Conservation (phyloP, 768 basidiomycete species). For the Calocybe cyanea region DNA sequence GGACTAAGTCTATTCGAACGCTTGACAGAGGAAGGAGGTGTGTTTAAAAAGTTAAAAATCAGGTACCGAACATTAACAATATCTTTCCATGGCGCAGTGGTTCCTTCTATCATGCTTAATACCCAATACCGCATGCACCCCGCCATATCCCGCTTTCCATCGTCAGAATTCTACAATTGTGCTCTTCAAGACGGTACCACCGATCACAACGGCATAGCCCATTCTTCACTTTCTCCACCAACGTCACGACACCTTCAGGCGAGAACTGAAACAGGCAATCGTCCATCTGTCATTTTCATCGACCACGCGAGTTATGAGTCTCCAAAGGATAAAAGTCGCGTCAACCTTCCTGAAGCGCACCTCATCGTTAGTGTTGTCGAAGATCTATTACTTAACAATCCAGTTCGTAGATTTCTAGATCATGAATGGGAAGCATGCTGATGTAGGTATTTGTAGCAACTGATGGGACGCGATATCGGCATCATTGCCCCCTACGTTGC, state of each 20-base stretch:
- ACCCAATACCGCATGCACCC: slow-evolving; percentile 98
- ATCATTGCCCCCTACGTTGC: slow-evolving; percentile 91
- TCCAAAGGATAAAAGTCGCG: slow-evolving; percentile 63
- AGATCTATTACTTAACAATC: slow-evolving; percentile 74
- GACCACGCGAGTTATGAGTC: slow-evolving; percentile 75
- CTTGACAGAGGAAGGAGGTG: slow-evolving; percentile 78
- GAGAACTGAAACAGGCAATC: slow-evolving; percentile 34
- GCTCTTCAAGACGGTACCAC: slow-evolving; percentile 75
- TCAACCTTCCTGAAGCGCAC: slow-evolving; percentile 74
- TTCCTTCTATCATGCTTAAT: slow-evolving; percentile 91
- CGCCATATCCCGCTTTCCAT: slow-evolving; percentile 82
- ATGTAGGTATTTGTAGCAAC: slow-evolving; percentile 34
- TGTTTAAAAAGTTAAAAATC: slow-evolving; percentile 22
- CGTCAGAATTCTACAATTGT: slow-evolving; percentile 74
- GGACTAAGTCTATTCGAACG: slow-evolving; percentile 86
- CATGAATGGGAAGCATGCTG: slow-evolving; percentile 8
- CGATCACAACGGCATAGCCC: slow-evolving; percentile 43
- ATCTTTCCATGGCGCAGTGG: slow-evolving; percentile 38
- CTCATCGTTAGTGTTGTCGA: slow-evolving; percentile 79
- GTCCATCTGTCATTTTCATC: slow-evolving; percentile 72
- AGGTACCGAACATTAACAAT: background rate
- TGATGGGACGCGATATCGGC: slow-evolving; percentile 77
- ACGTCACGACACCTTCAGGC: slow-evolving; percentile 46
- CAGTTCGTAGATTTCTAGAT: slow-evolving; percentile 40
- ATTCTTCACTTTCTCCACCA: slow-evolving; percentile 57